Percentiles rank a stretch among this genome's conserved stretches.
phyloP scores from a whole-genome alignment of 2,329 filamentous ascomycete species.

The Arthrobotrys entomopaga region DNA sequence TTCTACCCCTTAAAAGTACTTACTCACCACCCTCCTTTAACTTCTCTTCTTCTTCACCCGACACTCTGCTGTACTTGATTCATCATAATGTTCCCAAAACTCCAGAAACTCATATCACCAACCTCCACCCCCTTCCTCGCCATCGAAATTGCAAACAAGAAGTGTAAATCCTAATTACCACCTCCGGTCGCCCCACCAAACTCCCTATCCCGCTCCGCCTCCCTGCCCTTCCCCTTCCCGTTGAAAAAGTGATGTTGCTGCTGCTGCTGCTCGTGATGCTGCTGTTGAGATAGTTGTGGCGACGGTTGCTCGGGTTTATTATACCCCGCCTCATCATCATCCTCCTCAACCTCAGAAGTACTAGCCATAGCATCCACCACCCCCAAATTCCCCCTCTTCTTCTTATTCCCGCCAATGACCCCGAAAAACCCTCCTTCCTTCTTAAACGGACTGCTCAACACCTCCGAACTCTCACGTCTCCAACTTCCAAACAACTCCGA shows the following conservation, averaged over 20 bases:
- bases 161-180: background rate
- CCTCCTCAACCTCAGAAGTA: constrained; percentile 49
- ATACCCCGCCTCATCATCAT: constrained; percentile 30
- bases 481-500: constrained; percentile 46
- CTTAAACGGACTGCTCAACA: constrained; percentile 47
- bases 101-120: background rate
- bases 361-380: constrained; percentile 49
- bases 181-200: background rate
- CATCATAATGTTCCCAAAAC: constrained; percentile 1
- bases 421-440: constrained; percentile 49
- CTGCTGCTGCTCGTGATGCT: background rate
- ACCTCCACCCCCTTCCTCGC: background rate
- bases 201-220: background rate
- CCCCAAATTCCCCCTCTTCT: constrained; percentile 47
- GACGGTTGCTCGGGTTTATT: background rate
- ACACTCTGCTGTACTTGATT: background rate
- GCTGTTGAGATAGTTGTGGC: too few species aligned
- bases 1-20: too few species aligned
- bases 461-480: constrained; percentile 49
- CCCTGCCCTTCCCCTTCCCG: background rate
- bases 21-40: too few species aligned
- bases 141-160: background rate
- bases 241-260: background rate
- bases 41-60: background rate
- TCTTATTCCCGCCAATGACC: constrained; percentile 53